Evolutionary conservation across 2,329 filamentous ascomycete genomes (phyloP), one percentile per base, ranked within the genome.

Genomic region (Chaetoscypha palmicola): DNA sequence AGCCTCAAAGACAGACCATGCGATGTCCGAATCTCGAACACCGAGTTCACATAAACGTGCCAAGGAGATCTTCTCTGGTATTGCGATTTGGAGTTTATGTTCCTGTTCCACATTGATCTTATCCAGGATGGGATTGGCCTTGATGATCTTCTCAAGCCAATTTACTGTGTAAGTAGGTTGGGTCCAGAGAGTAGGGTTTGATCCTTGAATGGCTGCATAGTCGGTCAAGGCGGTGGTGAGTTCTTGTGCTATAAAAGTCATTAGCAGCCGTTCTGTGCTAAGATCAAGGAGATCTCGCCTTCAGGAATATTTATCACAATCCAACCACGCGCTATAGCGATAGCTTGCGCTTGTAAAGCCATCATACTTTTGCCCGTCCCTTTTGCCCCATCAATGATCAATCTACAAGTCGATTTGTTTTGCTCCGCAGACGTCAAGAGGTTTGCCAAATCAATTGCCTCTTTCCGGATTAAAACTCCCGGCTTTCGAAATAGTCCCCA

Each of bases 261-360:
- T 55, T 38, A 59, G 50, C 21, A 35, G n/a, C 3, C n/a, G 10
- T 17, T 32, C 17, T 28, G 14, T 14, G 14, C 33, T 22, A 8
- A 20, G 34, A 9, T 4, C 30, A 8, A 32, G 22, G 33, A 5
- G 9, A 40, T 58, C 73, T 57, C 71, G 94, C 90, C 85, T 68
- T 98, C 89, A 28, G 92, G 90, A 40, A 97, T 74, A 59, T 86
- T 83, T 46, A 98, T 74, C 36, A 97, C 89, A 34, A 95, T 73
- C 88, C 90, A 97, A 21, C 84, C 76, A 63, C 88, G 87, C 58
- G 90, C 63, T 53, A 91, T 81, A 1, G 79, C 91, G 65, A 90
- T 82, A 14, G 84, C 72, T 75, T 94, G 79, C 30, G 84, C 85
- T 68, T 97, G 90, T 35, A 95, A 70, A 58, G 94, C 65, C 58